Evolutionary conservation across 768 basidiomycete genomes (phyloP).

Genomic region (Lyophyllum decastes): DNA sequence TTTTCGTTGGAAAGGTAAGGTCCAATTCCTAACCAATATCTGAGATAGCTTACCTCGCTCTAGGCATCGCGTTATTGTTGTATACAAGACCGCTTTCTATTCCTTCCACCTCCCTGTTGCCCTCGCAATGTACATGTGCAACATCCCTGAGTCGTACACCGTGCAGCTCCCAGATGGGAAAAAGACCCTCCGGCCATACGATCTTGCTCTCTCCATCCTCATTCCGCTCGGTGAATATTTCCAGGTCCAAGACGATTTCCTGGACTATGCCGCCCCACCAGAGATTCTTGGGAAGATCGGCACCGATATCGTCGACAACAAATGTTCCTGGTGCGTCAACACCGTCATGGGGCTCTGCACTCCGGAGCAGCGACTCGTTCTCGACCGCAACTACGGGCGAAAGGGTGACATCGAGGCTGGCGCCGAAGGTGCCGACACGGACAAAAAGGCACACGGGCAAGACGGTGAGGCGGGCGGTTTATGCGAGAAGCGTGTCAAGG

Average conservation of each 20-base stretch:
- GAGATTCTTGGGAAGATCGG: conserved; percentile 96
- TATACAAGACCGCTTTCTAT: conserved; percentile 98
- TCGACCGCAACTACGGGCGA: conserved; percentile 56
- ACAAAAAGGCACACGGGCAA: conserved; percentile 16
- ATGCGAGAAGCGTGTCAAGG: conserved; percentile 43
- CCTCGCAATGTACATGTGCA: conserved; percentile 81
- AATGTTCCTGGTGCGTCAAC: conserved; percentile 97
- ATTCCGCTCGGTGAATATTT: conserved; percentile 96
- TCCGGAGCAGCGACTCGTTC: conserved; percentile 54
- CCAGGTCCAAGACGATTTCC: conserved; percentile 97
- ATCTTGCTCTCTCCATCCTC: conserved; percentile 76
- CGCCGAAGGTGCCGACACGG: conserved; percentile 17
- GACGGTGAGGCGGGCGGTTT: conserved; percentile 51
- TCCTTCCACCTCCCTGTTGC: conserved; percentile 99
- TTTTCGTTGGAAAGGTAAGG: conserved; percentile 85
- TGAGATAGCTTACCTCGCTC: not conserved
- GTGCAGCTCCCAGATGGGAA: conserved; percentile 19
- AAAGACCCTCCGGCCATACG: conserved; percentile 57
- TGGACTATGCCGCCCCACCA: conserved; percentile 89
- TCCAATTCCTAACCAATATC: not conserved
- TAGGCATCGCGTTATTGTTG: conserved; percentile 89
- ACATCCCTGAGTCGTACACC: conserved; percentile 54
- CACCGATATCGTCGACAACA: conserved; percentile 98
- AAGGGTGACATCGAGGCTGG: conserved; percentile 34
- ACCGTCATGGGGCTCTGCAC: conserved; percentile 66